Base-by-base conservation (phyloP, 2,329 filamentous ascomycete species). In the Trichocomaceae sp. region DNA sequence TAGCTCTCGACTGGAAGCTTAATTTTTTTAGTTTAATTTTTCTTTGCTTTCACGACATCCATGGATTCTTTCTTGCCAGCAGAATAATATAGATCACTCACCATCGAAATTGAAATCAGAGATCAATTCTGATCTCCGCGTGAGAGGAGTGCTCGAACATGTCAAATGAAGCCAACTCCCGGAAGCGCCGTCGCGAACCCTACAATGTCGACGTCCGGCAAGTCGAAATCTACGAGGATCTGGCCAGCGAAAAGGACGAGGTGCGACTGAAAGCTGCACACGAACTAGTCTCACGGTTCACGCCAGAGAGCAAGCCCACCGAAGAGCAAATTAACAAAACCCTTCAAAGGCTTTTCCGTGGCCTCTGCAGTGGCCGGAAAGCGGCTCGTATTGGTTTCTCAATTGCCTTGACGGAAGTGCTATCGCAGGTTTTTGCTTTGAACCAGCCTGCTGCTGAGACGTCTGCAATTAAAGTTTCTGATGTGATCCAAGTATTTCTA, bases 311-410 rank as follows among this genome's bases (percentile, higher is more conserved):
- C 57, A 65, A 68, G 26, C 66, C 71, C 5, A 63, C 66, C 13
- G 66, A 71, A 54, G 74, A 76, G 29, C 67, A 74, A 54, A 69
- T 74, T 47, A 64, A 68, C 51, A 72, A 72, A 53, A 66, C 66
- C 1, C 58, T 78, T 59, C 81, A 82, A 66, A 80, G 87, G 23
- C 77, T 99, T 37, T 89, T 96, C 69, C 84, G 88, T 53, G 93
- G 93, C 41, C 83, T 97, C 17, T 90, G 91, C 58, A 96, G 90
- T 68, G 86, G 90, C 53, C 85, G 90, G 55, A 96, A 96, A 74
- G 89, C 88, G 12, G 90, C 92, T 17, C 82, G 93, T 23, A 75
- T 93, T 50, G 93, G 93, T 3, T 96, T 95, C 69, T 95, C 90
- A 52, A 79, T 96, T 54, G 92, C 92, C 0, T 75, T 97, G 61